Conservation (phyloP, 768 basidiomycete genomes). For the Pholiota microspora region DNA sequence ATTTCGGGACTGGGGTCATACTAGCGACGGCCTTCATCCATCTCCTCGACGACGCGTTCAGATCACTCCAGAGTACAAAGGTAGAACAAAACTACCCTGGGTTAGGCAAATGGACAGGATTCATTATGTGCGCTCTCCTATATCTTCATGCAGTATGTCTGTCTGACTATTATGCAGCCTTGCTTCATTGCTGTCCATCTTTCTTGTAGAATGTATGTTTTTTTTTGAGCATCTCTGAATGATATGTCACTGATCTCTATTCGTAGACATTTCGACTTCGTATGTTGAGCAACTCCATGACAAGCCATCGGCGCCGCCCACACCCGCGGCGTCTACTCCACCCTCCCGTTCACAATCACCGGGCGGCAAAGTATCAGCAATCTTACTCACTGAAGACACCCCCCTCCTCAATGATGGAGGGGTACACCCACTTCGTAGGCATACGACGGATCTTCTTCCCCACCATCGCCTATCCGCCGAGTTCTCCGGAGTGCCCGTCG, state of each 20-base stretch:
- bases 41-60: constrained; percentile 75
- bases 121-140: constrained; percentile 61
- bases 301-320: constrained; percentile 50
- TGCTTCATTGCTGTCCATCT: constrained; percentile 65
- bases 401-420: constrained; percentile 7
- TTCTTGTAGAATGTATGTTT: constrained; percentile 74
- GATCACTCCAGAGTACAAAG: constrained; percentile 45
- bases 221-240: neutral
- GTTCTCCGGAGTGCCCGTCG: constrained; percentile 22
- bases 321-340: constrained; percentile 28
- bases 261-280: constrained; percentile 66
- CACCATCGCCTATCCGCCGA: constrained; percentile 11
- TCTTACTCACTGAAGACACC: constrained; percentile 2
- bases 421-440: neutral
- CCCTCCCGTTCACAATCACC: constrained; percentile 22
- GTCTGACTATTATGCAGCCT: constrained; percentile 38
- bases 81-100: constrained; percentile 45
- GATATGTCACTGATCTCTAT: constrained; percentile 3
- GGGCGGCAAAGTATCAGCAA: neutral
- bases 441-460: constrained; percentile 1
- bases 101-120: constrained; percentile 59
- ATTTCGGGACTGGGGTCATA: constrained; percentile 86
- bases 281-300: constrained; percentile 73
- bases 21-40: constrained; percentile 83
- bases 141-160: neutral